Conservation (phyloP, 2,329 filamentous ascomycete species). For the Curvularia eragrostidis region DNA sequence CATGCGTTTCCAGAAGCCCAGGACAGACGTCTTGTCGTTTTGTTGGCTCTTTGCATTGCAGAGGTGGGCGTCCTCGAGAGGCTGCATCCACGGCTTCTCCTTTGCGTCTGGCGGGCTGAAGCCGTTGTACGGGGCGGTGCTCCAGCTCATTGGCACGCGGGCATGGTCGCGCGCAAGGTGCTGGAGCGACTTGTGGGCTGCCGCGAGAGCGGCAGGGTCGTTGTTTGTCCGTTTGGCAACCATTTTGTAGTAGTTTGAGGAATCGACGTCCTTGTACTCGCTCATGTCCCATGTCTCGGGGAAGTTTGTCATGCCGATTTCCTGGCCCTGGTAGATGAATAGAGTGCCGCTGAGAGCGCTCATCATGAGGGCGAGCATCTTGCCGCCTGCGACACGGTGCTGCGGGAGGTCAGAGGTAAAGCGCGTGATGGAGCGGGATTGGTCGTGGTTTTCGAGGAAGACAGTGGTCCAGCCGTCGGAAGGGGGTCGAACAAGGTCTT, state of each 20-base stretch:
- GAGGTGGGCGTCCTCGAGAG: slow-evolving; percentile 60
- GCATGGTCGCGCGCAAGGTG: slow-evolving; percentile 70
- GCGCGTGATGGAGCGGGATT: slow-evolving; percentile 58
- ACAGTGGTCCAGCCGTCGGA: slow-evolving; percentile 56
- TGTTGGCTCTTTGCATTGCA: slow-evolving; percentile 66
- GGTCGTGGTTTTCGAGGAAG: slow-evolving; percentile 63
- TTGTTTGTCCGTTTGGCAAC: slow-evolving; percentile 34
- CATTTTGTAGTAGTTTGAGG: slow-evolving; percentile 60
- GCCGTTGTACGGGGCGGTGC: slow-evolving; percentile 61
- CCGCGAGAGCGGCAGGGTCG: slow-evolving; percentile 49
- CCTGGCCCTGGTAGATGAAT: slow-evolving; percentile 61
- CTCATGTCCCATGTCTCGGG: slow-evolving; percentile 52
- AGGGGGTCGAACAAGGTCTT: slow-evolving; percentile 39
- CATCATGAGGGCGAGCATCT: slow-evolving; percentile 57
- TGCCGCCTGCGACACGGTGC: slow-evolving; percentile 56
- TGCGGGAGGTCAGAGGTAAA: slow-evolving; percentile 57
- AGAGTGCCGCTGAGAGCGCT: slow-evolving; percentile 57
- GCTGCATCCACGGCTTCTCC: slow-evolving; percentile 66
- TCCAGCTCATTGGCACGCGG: slow-evolving; percentile 74
- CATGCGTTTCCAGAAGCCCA: slow-evolving; percentile 67
- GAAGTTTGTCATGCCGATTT: slow-evolving; percentile 60
- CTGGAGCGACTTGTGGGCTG: slow-evolving; percentile 62
- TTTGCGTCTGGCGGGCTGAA: slow-evolving; percentile 59
- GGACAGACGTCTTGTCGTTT: slow-evolving; percentile 54
- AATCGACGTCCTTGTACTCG: slow-evolving; percentile 62